These are phyloP conservation scores for Exophiala bonariae DNA, from an alignment of 2,329 filamentous ascomycete genomes.

Conservation along the genomic window DNA sequence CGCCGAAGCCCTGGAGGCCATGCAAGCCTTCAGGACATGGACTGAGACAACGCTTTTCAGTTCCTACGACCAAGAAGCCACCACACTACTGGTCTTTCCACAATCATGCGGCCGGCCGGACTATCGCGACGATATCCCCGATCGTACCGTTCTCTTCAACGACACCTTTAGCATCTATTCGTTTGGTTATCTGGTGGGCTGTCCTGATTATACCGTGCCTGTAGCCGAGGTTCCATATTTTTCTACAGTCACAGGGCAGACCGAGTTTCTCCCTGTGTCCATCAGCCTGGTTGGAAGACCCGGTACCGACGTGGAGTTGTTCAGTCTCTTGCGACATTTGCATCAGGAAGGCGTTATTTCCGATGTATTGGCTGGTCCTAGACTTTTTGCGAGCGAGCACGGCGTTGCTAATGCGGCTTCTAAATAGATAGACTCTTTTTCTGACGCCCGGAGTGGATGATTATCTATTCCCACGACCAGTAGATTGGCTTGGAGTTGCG, in stretches of 20 bases:
- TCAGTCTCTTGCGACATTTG: slow-evolving; percentile 21
- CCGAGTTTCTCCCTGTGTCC: slow-evolving; percentile 36
- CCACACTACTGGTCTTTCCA: slow-evolving; percentile 23
- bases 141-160: slow-evolving; percentile 36
- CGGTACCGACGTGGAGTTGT: slow-evolving; percentile 35
- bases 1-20: slow-evolving; percentile 49
- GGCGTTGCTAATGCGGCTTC: too few relatives aligned
- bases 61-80: slow-evolving; percentile 24
- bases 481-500: too few relatives aligned
- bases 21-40: slow-evolving; percentile 51
- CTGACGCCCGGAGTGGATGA: too few relatives aligned
- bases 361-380: slow-evolving; percentile 17
- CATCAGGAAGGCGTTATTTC: slow-evolving; percentile 16
- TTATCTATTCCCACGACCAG: too few relatives aligned
- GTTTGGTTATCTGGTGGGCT: slow-evolving; percentile 33
- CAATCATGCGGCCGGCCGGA: slow-evolving; percentile 22
- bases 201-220: slow-evolving; percentile 45
- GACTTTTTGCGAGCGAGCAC: slow-evolving; percentile 11
- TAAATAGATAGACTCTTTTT: too few relatives aligned
- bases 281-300: slow-evolving; percentile 33
- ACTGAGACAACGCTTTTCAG: slow-evolving; percentile 24
- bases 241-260: slow-evolving; percentile 27
- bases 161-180: slow-evolving; percentile 46
- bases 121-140: slow-evolving; percentile 22
- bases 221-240: slow-evolving; percentile 40